These are phyloP conservation scores for Cladophialophora yegresii DNA, from an alignment of 2,329 filamentous ascomycete genomes.

Conservation along the genomic window DNA sequence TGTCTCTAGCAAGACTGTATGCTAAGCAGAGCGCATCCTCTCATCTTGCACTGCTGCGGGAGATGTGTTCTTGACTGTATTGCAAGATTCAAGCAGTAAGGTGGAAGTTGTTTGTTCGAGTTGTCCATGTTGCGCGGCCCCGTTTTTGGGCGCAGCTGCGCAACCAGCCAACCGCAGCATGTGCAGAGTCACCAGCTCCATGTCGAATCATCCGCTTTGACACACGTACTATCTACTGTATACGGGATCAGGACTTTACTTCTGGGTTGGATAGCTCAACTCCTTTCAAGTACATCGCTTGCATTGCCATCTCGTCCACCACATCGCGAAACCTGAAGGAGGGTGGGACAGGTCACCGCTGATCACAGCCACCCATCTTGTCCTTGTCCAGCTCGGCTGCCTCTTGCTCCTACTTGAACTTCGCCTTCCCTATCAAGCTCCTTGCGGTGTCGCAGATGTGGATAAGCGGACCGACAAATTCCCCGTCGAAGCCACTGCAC, in stretches of 20 bases:
- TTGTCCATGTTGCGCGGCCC: not conserved
- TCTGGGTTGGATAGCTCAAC: not conserved
- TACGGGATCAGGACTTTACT: not conserved
- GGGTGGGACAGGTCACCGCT: not conserved
- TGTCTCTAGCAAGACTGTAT: not conserved
- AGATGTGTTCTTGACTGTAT: not conserved
- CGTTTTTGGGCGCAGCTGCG: conserved; percentile 8
- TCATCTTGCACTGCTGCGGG: not conserved
- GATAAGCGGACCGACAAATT: conserved; percentile 60
- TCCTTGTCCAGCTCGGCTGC: conserved; percentile 28
- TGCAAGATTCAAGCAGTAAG: not conserved
- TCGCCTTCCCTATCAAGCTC: conserved; percentile 68
- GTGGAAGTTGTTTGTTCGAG: not conserved
- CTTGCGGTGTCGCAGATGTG: conserved; percentile 67
- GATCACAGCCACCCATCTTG: not conserved
- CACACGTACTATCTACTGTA: not conserved
- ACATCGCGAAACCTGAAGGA: not conserved
- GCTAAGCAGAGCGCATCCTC: not conserved
- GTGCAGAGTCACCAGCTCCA: not conserved
- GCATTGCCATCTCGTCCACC: not conserved
- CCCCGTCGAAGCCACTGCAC: conserved; percentile 50
- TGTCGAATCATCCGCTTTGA: not conserved
- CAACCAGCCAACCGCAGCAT: not conserved
- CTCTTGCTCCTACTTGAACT: conserved; percentile 39
- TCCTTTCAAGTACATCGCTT: not conserved